Evolutionary conservation across 345 rosid genomes (phyloP).

Genomic region (Gossypium herbaceum): DNA sequence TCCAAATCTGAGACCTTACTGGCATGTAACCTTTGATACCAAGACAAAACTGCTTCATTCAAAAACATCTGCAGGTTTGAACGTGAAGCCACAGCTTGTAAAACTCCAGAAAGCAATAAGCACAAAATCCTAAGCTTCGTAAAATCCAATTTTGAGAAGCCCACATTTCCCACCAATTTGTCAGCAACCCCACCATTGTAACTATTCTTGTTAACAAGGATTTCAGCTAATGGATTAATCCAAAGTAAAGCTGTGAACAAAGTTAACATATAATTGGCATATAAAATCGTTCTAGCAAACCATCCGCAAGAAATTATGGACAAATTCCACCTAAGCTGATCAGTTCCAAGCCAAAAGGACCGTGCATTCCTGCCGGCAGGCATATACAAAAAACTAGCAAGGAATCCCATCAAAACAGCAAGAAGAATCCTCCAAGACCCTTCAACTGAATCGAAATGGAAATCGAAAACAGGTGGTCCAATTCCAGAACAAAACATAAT

Average conservation of each 20-base stretch:
- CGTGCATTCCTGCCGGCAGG: constrained; percentile 70
- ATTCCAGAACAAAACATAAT: constrained; percentile 43
- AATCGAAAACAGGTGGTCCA: constrained; percentile 45
- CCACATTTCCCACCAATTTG: constrained; percentile 55
- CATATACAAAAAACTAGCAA: constrained; percentile 58
- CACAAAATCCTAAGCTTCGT: constrained; percentile 46
- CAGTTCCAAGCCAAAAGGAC: constrained; percentile 88
- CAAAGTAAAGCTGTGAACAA: constrained; percentile 69
- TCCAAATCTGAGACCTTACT: constrained; percentile 84
- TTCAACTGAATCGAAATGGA: constrained; percentile 51
- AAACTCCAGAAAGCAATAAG: constrained; percentile 46
- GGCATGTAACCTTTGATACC: constrained; percentile 90
- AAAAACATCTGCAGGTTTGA: constrained; percentile 79
- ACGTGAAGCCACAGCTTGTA: constrained; percentile 61
- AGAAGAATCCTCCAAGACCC: constrained; percentile 45
- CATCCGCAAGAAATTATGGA: constrained; percentile 70
- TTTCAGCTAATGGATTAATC: constrained; percentile 63
- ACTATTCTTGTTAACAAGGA: constrained; percentile 36
- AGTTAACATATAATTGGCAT: constrained; percentile 36
- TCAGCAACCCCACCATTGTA: constrained; percentile 27
- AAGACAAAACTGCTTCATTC: constrained; percentile 83
- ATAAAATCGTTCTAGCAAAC: constrained; percentile 63
- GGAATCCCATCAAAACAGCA: constrained; percentile 55
- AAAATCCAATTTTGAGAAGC: constrained; percentile 48
- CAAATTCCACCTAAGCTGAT: constrained; percentile 64